Percentiles rank a stretch among this genome's conserved stretches.
phyloP scores from a whole-genome alignment of 768 basidiomycete genomes.

The Rhizopogon salebrosus region DNA sequence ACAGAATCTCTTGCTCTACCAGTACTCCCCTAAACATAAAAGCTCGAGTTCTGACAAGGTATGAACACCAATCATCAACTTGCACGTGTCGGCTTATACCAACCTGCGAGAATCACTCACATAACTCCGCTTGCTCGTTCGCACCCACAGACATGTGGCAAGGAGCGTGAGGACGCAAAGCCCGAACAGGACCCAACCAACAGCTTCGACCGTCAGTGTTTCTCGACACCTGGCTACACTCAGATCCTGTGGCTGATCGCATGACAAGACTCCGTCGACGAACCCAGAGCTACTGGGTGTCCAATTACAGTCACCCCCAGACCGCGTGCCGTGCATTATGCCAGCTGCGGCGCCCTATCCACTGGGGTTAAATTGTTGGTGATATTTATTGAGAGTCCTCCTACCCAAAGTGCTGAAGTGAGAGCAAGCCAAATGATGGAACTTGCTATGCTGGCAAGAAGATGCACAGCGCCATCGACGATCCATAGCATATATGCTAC shows the following conservation, averaged over 20 bases:
- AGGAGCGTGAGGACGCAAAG: slow-evolving; percentile 52
- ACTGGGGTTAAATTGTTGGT: neutral
- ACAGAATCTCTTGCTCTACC: neutral
- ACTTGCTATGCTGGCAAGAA: slow-evolving; percentile 73
- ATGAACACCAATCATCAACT: slow-evolving; percentile 15
- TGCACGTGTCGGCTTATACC: slow-evolving; percentile 26
- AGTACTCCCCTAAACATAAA: slow-evolving; percentile 21
- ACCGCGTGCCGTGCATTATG: slow-evolving; percentile 59
- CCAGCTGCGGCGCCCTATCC: slow-evolving; percentile 62
- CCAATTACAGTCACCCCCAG: slow-evolving; percentile 54
- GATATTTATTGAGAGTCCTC: slow-evolving; percentile 9
- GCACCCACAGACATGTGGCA: slow-evolving; percentile 51
- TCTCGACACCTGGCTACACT: slow-evolving; percentile 54
- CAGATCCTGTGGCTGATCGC: slow-evolving; percentile 15
- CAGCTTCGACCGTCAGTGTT: slow-evolving; percentile 64
- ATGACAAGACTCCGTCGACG: slow-evolving; percentile 19
- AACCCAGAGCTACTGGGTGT: slow-evolving; percentile 31
- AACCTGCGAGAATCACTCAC: slow-evolving; percentile 39
- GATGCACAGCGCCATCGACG: slow-evolving; percentile 55
- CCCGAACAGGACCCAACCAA: slow-evolving; percentile 74
- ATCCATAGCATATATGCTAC: slow-evolving; percentile 70
- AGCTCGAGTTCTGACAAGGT: slow-evolving; percentile 26
- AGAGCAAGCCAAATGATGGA: slow-evolving; percentile 70
- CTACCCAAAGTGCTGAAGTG: slow-evolving; percentile 65
- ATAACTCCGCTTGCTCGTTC: slow-evolving; percentile 31